These are phyloP conservation scores for Pisolithus marmoratus DNA, from an alignment of 768 basidiomycete species.

Conservation along the genomic window DNA sequence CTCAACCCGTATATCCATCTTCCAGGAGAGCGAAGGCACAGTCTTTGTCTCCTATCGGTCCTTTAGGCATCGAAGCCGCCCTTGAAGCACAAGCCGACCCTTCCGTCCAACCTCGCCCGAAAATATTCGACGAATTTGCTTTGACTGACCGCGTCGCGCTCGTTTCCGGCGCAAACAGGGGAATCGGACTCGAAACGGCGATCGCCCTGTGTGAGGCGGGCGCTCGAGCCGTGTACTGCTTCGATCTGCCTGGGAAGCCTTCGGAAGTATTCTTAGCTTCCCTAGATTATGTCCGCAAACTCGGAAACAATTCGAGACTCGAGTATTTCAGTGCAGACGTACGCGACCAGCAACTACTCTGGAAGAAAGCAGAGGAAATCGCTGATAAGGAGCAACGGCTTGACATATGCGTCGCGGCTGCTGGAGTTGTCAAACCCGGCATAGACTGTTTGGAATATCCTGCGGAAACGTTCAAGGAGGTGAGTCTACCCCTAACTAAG, in stretches of 20 bases:
- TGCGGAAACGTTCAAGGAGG: conserved; percentile 58
- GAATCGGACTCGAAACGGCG: conserved; percentile 79
- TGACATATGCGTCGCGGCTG: conserved; percentile 75
- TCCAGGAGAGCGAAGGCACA: conserved; percentile 24
- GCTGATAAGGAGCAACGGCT: conserved; percentile 63
- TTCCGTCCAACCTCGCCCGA: conserved; percentile 32
- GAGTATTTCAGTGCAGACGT: conserved; percentile 68
- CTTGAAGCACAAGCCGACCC: conserved; percentile 36
- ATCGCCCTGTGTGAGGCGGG: conserved; percentile 69
- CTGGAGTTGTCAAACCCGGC: conserved; percentile 59
- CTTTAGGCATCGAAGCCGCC: conserved; percentile 59
- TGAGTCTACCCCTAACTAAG: conserved; percentile 16
- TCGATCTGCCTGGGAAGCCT: conserved; percentile 54
- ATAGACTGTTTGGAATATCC: conserved; percentile 64
- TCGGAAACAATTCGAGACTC: conserved; percentile 38
- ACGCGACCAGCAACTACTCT: conserved; percentile 53
- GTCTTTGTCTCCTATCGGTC: conserved; percentile 50
- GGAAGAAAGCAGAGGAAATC: conserved; percentile 53
- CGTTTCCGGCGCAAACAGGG: conserved; percentile 60
- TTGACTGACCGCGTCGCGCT: conserved; percentile 53
- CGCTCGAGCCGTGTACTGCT: conserved; percentile 63
- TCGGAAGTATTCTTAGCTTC: conserved; percentile 55
- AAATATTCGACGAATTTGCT: conserved; percentile 56
- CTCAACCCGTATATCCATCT: not conserved
- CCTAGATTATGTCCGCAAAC: conserved; percentile 43